Base-by-base conservation (phyloP, 2,329 filamentous ascomycete genomes). In the Pseudocercospora cruenta region DNA sequence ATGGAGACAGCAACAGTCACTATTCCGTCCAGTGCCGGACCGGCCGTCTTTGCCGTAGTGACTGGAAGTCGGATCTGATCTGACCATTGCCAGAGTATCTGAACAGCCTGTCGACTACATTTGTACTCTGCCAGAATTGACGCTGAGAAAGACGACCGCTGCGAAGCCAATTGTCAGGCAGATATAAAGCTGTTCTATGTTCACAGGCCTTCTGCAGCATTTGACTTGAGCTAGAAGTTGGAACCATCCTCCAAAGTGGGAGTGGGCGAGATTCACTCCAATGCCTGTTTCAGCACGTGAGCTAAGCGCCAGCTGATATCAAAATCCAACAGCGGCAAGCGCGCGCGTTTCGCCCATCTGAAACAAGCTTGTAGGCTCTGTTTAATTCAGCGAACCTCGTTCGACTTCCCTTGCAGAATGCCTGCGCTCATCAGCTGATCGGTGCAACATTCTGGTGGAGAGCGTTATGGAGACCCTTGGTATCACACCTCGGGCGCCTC, bases 261-360 rank as follows among this genome's bases (percentile, higher is more conserved):
- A 3, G 24, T 26, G 10, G 36, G 36, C 16, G n/a, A n/a, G 1
- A n/a, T 39, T 39, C 36, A 39, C n/a, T 16, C 36, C 19, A 8
- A 19, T n/a, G 39, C 16, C 4, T 1, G 1, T 43, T 14, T 43
- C 2, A 26, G 51, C 51, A 31, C 51, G 22, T 31, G 51, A 55
- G 16, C 26, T 55, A 62, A 65, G 59, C 63, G 63, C 63, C 57
- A 16, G 43, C 63, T 33, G 24, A 16, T 24, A 24, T 28, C 14
- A 16, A 16, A 3, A 24, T 28, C 19, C 21, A 54, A 54, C 58
- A 62, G 53, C 49, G 55, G 63, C 58, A 65, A 45, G 33, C 63
- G 59, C 53, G 59, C 53, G 63, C 63, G 28, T 58, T 60, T 49
- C n/a, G 21, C 33, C 19, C 33, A 58, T 45, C 31, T 65, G 63